A percentile compares a stretch with the other conserved stretches of the same genome.
phyloP scores from a whole-genome alignment of 2,329 filamentous ascomycete genomes.

The Beauveria medogensis region DNA sequence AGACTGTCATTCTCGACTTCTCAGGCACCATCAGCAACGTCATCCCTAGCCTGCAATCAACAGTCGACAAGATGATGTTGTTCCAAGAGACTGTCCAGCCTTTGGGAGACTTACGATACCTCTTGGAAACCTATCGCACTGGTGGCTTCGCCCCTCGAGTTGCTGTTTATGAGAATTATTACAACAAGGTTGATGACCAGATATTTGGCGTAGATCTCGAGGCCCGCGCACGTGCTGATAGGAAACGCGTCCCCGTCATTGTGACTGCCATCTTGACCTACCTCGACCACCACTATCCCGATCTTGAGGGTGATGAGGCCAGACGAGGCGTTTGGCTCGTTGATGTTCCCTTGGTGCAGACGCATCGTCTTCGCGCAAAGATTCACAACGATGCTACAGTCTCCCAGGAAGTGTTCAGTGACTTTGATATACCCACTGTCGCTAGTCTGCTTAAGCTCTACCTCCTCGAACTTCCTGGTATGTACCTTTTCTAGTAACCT shows the following conservation, averaged over 20 bases:
- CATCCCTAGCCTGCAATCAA: constrained; percentile 89
- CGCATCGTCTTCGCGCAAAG: constrained; percentile 72
- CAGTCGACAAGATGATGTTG: constrained; percentile 97
- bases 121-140: constrained; percentile 94
- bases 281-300: constrained; percentile 92
- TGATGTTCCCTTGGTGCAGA: constrained; percentile 77
- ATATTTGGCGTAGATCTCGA: constrained; percentile 98
- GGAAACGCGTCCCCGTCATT: constrained; percentile 88
- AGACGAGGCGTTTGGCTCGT: constrained; percentile 88
- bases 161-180: constrained; percentile 96
- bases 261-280: constrained; percentile 92
- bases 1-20: constrained; percentile 95
- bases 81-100: constrained; percentile 99
- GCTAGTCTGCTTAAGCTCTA: constrained; percentile 91
- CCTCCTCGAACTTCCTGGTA: constrained; percentile 86
- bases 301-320: constrained; percentile 92
- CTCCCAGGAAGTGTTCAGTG: constrained; percentile 66
- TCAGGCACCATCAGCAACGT: constrained; percentile 96
- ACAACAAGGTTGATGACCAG: constrained; percentile 95
- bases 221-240: constrained; percentile 82
- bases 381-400: constrained; percentile 84
- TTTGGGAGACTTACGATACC: constrained; percentile 77
- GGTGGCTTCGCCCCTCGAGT: constrained; percentile 88
- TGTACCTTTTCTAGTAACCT: constrained; percentile 23
- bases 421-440: constrained; percentile 90